Evolutionary conservation across 2,329 filamentous ascomycete species (phyloP).

Genomic region (Colletotrichum noveboracense): DNA sequence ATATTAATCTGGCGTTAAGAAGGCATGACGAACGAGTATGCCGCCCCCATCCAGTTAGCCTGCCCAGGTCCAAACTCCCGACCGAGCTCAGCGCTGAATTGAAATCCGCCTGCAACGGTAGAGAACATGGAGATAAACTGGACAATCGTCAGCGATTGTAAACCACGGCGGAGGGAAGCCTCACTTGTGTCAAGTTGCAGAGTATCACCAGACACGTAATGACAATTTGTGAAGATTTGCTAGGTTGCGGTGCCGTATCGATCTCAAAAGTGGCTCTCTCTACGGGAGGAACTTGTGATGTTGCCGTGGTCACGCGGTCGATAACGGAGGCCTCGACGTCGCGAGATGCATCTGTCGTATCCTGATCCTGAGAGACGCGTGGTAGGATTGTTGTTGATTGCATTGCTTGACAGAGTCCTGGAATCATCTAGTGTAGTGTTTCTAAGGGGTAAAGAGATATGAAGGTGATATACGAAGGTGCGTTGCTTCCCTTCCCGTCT

Average conservation of each 20-base stretch:
- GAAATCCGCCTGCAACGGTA: background rate
- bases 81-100: background rate
- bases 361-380: background rate
- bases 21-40: background rate
- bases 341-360: background rate
- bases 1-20: accelerated
- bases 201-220: background rate
- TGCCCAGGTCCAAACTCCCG: background rate
- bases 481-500: background rate
- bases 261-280: background rate
- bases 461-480: background rate
- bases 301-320: background rate
- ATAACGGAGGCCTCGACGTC: background rate
- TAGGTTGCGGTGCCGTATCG: background rate
- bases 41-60: background rate
- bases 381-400: background rate
- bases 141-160: background rate
- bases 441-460: background rate
- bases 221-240: background rate
- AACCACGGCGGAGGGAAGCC: background rate
- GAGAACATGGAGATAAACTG: background rate
- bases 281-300: background rate
- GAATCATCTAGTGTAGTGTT: background rate
- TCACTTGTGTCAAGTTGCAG: background rate
- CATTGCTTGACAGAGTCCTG: background rate